Percentiles rank a stretch among this genome's conserved stretches.
phyloP scores from a whole-genome alignment of 306 rosid species.

The Cucurbita moschata region DNA sequence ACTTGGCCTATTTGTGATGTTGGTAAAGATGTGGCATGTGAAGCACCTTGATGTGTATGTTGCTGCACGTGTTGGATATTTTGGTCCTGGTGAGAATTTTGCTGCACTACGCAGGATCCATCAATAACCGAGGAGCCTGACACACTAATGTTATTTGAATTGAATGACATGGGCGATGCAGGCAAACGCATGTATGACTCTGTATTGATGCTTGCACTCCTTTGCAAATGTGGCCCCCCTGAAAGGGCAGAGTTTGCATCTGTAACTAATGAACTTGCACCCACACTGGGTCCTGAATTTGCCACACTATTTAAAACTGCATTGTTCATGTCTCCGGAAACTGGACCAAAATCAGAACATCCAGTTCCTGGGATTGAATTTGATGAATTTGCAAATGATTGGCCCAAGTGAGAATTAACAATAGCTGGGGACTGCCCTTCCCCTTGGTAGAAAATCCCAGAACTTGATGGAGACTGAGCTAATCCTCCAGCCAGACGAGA shows the following conservation, averaged over 20 bases:
- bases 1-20: slow-evolving; percentile 46
- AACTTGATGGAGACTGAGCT: slow-evolving; percentile 75
- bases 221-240: slow-evolving; percentile 89
- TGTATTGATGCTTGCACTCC: slow-evolving; percentile 88
- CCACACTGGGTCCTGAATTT: slow-evolving; percentile 88
- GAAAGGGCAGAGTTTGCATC: slow-evolving; percentile 95
- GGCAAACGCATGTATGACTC: slow-evolving; percentile 82
- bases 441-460: slow-evolving; percentile 99
- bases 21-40: slow-evolving; percentile 51
- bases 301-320: slow-evolving; percentile 65
- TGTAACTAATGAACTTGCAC: slow-evolving; percentile 93
- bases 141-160: slow-evolving; percentile 86
- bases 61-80: slow-evolving; percentile 61
- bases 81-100: slow-evolving; percentile 74
- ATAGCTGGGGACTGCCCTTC: slow-evolving; percentile 67
- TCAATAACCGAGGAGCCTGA: slow-evolving; percentile 88
- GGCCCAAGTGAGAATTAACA: slow-evolving; percentile 76
- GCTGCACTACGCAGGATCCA: slow-evolving; percentile 77
- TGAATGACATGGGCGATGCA: slow-evolving; percentile 85
- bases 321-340: slow-evolving; percentile 81
- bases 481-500: slow-evolving; percentile 91
- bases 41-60: slow-evolving; percentile 47
- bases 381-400: slow-evolving; percentile 70
- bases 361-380: slow-evolving; percentile 64
- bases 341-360: slow-evolving; percentile 64